Base-by-base conservation (phyloP, 2,329 filamentous ascomycete genomes). In the Peltaster fructicola region DNA sequence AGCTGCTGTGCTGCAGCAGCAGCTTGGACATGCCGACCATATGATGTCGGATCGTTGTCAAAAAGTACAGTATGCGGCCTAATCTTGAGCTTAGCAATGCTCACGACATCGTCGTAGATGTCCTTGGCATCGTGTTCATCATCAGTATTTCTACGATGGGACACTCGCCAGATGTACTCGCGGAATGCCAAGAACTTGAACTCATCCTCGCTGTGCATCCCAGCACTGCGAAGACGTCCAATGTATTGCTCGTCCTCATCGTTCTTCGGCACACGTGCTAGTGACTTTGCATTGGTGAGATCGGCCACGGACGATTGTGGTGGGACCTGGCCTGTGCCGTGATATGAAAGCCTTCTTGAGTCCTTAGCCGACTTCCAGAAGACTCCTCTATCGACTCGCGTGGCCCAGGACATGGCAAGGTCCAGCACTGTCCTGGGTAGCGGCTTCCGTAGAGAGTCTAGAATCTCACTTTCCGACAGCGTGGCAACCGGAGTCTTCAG, bases 221-320 rank as follows among this genome's bases (percentile, higher is more conserved):
- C 88, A 20, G 91, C 68, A 35, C 80, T 91, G 24, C 78, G 69
- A 23, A 98, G 54, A 35, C 81, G 76, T 8, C 67, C 61, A n/a
- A 98, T 57, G 84, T 88, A 95, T 37, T 82, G 70, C 33, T 93
- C 82, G 44, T 98, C 88, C 47, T 95, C 85, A 6, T 91, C 82
- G 37, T 84, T 92, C 43, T 72, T 84, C 1, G 65, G 54, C 3
- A 77, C 55, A 36, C 68, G 70, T 34, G 59, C 63, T 14, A 88
- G 52, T 7, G 68, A 59, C 38, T 63, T 65, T 23, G 56, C 47
- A 17, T 61, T 61, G n/a, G n/a, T n/a, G 25, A 63, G 47, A 32
- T 74, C 71, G 40, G 58, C 62, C 22, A 64, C 57, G 22, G 65
- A 61, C 32, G 68, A 61, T 2, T 59, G 55, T 7, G 65, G 60